A percentile compares a stretch with the other conserved stretches of the same genome.
phyloP scores from a whole-genome alignment of 345 rosid species.

The Acer campestre region DNA sequence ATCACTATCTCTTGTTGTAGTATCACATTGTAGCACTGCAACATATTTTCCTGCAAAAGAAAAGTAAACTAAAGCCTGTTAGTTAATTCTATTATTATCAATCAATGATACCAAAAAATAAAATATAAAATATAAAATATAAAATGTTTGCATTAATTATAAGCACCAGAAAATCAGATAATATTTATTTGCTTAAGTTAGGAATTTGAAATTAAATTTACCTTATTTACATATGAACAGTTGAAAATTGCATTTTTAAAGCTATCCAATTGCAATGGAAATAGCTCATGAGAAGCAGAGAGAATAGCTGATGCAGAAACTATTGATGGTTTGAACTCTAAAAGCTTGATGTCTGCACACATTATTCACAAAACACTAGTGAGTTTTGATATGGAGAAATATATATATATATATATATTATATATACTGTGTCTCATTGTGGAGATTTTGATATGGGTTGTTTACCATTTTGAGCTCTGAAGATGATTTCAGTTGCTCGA shows the following conservation, averaged over 20 bases:
- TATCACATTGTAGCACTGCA: constrained; percentile 51
- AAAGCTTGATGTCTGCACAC: constrained; percentile 49
- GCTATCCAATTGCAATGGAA: constrained; percentile 50
- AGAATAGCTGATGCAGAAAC: constrained; percentile 76
- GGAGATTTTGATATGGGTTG: neutral
- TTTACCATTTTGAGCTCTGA: constrained; percentile 67
- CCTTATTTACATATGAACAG: constrained; percentile 71
- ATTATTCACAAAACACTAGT: neutral
- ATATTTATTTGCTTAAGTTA: neutral
- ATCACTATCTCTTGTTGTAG: constrained; percentile 25
- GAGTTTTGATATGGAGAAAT: neutral
- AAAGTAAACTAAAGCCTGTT: neutral
- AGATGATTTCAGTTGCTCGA: constrained; percentile 59
- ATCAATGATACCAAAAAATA: neutral
- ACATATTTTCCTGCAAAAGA: constrained; percentile 46
- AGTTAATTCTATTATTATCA: neutral
- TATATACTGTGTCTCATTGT: neutral
- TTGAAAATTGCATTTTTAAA: constrained; percentile 43
- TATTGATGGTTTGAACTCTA: constrained; percentile 77
- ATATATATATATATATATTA: neutral
- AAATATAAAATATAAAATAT: neutral
- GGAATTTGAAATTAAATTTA: constrained; percentile 12
- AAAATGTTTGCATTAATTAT: neutral
- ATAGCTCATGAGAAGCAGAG: constrained; percentile 53
- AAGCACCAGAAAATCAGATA: neutral